Percentiles rank a stretch among this genome's conserved stretches.
phyloP scores from a whole-genome alignment of 2,329 filamentous ascomycete species.

The Ophiostoma fasciatum region DNA sequence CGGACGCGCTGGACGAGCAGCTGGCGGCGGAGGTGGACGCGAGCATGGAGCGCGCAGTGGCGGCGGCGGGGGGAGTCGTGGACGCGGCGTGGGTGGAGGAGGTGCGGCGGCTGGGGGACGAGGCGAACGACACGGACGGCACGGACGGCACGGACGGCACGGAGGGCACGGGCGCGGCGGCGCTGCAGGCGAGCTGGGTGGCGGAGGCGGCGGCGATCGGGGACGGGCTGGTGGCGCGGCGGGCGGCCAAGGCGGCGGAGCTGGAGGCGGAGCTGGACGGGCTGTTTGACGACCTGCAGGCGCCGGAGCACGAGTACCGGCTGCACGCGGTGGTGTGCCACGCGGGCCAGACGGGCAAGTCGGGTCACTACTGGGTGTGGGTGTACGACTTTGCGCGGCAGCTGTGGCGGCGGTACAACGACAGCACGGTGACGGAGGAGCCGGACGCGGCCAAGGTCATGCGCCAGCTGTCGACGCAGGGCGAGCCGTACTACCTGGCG shows the following conservation, averaged over 20 bases:
- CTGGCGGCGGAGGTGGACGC: not conserved
- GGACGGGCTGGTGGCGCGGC: not conserved
- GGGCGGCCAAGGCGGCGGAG: slow-evolving; percentile 5
- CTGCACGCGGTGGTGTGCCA: slow-evolving; percentile 92
- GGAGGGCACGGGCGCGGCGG: slow-evolving; percentile 51
- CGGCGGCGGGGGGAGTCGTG: slow-evolving; percentile 1
- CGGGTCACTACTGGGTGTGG: slow-evolving; percentile 94
- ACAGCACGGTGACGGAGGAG: slow-evolving; percentile 59
- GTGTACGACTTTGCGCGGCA: slow-evolving; percentile 74
- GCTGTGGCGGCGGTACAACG: slow-evolving; percentile 91
- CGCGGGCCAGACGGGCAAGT: slow-evolving; percentile 47
- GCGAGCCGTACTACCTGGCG: slow-evolving; percentile 52
- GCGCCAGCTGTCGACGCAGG: slow-evolving; percentile 46
- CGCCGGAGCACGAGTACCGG: slow-evolving; percentile 50
- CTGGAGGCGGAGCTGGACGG: slow-evolving; percentile 22
- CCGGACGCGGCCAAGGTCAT: slow-evolving; percentile 58
- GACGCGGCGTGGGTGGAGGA: slow-evolving; percentile 17
- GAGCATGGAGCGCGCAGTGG: not conserved
- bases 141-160: slow-evolving; percentile 80
- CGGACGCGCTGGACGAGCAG: not conserved
- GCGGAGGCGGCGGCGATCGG: not conserved
- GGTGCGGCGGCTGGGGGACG: slow-evolving; percentile 40
- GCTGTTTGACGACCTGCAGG: slow-evolving; percentile 47
- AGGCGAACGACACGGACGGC: slow-evolving; percentile 37
- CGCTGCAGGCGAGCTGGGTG: slow-evolving; percentile 2